phyloP scores from a whole-genome alignment of 2,329 filamentous ascomycete genomes.

The Aspergillus clavatus region DNA sequence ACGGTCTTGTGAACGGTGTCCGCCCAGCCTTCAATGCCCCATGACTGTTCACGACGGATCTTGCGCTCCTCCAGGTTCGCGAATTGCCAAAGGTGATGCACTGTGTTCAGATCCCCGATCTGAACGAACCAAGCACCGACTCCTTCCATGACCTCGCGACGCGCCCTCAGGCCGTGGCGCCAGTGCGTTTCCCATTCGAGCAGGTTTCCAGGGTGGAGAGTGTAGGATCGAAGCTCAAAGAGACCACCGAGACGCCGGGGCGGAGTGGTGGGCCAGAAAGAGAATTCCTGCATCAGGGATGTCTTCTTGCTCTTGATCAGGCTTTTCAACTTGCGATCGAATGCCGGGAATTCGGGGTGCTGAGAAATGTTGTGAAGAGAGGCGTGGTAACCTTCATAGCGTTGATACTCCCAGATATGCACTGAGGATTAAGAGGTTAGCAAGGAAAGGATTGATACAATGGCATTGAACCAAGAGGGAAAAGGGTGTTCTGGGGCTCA shows the following conservation, averaged over 20 bases:
- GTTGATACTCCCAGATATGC: constrained; percentile 99
- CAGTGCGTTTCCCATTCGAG: constrained; percentile 99
- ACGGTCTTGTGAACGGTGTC: constrained; percentile 98
- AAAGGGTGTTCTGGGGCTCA: background rate
- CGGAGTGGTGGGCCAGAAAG: constrained; percentile 95
- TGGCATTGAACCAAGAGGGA: background rate
- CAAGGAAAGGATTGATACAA: constrained; percentile 18
- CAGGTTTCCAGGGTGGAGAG: constrained; percentile 88
- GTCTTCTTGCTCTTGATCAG: constrained; percentile 79
- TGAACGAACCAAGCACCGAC: constrained; percentile 98
- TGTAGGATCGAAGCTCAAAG: constrained; percentile 96
- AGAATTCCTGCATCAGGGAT: constrained; percentile 98
- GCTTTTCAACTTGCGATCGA: constrained; percentile 78
- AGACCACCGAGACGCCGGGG: constrained; percentile 85
- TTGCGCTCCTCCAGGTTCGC: constrained; percentile 93
- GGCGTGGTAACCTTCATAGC: constrained; percentile 91
- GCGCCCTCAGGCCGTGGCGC: constrained; percentile 83
- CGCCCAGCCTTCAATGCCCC: constrained; percentile 91
- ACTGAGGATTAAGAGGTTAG: constrained; percentile 54
- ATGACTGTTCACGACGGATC: constrained; percentile 84
- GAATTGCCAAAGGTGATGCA: constrained; percentile 98
- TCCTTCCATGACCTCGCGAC: constrained; percentile 96
- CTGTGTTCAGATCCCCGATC: constrained; percentile 94
- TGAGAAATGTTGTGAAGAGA: constrained; percentile 79
- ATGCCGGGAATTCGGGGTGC: constrained; percentile 77